These are phyloP conservation scores for Pleurotus citrinopileatus DNA, from an alignment of 768 basidiomycete species.

Conservation along the genomic window DNA sequence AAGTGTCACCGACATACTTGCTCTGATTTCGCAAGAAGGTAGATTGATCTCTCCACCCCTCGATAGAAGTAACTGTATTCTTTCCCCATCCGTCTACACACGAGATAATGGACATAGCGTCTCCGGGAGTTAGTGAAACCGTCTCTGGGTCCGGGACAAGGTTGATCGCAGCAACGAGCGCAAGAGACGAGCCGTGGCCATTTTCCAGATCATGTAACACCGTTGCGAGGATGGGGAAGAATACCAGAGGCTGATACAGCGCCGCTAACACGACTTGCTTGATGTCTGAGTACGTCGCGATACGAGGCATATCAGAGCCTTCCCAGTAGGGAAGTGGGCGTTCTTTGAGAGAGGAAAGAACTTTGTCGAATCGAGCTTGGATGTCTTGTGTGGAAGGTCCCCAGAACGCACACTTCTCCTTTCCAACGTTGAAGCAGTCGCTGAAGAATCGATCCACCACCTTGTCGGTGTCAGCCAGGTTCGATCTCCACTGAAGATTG, in stretches of 20 bases:
- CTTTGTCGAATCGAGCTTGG: conserved; percentile 12
- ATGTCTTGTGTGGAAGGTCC: conserved; percentile 17
- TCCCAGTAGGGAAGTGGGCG: conserved; percentile 18
- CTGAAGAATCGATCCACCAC: conserved; percentile 19
- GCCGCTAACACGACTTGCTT: conserved; percentile 15
- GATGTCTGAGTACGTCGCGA: conserved; percentile 19
- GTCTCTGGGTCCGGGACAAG: not conserved
- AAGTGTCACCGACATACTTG: not conserved
- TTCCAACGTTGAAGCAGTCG: conserved; percentile 20
- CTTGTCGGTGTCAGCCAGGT: conserved; percentile 19
- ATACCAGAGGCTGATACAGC: conserved; percentile 19
- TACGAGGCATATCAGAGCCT: conserved; percentile 14
- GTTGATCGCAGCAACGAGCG: not conserved
- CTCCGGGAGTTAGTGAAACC: not conserved
- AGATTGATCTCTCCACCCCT: not conserved
- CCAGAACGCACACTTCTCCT: conserved; percentile 19
- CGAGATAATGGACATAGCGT: not conserved
- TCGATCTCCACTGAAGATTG: conserved; percentile 12
- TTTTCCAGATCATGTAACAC: conserved; percentile 21
- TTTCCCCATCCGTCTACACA: not conserved
- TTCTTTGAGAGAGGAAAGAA: conserved; percentile 13
- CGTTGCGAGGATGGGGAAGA: conserved; percentile 15
- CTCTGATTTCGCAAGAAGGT: not conserved
- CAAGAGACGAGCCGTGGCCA: conserved; percentile 18
- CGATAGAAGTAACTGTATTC: not conserved